Percentiles rank a stretch among this genome's conserved stretches.
These are phyloP conservation scores for Bidens hawaiensis DNA, from an alignment of 140 eudicot species.

Conservation along the genomic window DNA sequence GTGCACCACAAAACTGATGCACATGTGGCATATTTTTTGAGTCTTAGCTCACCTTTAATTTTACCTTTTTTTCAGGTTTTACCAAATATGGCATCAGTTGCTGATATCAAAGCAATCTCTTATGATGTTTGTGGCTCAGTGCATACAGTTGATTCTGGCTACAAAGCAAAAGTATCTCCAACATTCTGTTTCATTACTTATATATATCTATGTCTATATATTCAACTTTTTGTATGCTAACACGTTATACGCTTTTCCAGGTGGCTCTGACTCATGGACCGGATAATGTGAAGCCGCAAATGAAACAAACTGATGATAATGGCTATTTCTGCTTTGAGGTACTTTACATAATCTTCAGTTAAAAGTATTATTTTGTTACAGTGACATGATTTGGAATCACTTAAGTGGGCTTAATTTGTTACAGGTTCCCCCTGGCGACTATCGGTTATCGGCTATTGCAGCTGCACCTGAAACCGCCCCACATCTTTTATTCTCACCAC, in stretches of 20 bases:
- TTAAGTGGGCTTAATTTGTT: slow-evolving; percentile 2
- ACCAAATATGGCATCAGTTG: slow-evolving; percentile 92
- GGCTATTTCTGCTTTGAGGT: slow-evolving; percentile 98
- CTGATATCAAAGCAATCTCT: slow-evolving; percentile 81
- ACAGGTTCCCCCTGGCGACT: slow-evolving; percentile 97
- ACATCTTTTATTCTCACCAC: slow-evolving; percentile 74
- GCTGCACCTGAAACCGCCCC: slow-evolving; percentile 66
- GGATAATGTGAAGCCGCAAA: slow-evolving; percentile 88
- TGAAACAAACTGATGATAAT: slow-evolving; percentile 60
- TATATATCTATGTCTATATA: background rate
- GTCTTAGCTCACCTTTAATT: slow-evolving; percentile 7
- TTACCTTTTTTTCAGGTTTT: slow-evolving; percentile 51
- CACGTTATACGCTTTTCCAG: slow-evolving; percentile 32
- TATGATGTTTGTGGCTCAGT: slow-evolving; percentile 89
- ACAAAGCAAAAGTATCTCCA: slow-evolving; percentile 64
- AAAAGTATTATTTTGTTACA: background rate
- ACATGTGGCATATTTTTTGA: background rate
- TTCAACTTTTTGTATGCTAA: background rate
- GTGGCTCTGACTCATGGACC: slow-evolving; percentile 99
- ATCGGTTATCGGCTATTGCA: slow-evolving; percentile 87
- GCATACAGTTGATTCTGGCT: slow-evolving; percentile 59
- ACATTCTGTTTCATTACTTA: background rate
- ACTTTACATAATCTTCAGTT: slow-evolving; percentile 15
- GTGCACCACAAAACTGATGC: slow-evolving; percentile 18
- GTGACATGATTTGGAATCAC: slow-evolving; percentile 14